These are phyloP conservation scores for Vachellia pachyceras DNA, from an alignment of 306 rosid genomes.

Conservation along the genomic window DNA sequence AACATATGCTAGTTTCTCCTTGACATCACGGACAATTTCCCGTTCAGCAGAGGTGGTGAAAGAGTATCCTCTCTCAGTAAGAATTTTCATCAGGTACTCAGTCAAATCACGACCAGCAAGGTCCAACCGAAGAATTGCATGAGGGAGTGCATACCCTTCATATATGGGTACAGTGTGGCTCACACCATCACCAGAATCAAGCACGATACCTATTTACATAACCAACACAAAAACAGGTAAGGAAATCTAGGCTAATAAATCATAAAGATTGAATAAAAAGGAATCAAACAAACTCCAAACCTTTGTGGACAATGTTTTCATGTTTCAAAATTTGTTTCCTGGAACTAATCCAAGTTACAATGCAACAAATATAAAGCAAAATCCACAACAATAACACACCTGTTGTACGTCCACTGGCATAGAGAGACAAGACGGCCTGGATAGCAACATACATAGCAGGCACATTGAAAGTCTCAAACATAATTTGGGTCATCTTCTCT, in stretches of 20 bases:
- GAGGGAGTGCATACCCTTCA: constrained; percentile 78
- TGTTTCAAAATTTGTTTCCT: background rate
- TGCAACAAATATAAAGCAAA: constrained; percentile 7
- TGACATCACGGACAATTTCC: constrained; percentile 85
- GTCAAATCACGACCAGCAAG: constrained; percentile 84
- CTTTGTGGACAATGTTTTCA: background rate
- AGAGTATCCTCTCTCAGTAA: constrained; percentile 77
- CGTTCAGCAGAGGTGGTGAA: constrained; percentile 74
- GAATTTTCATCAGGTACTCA: constrained; percentile 67
- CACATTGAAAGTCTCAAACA: constrained; percentile 71
- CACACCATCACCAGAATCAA: constrained; percentile 83
- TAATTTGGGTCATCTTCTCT: constrained; percentile 83
- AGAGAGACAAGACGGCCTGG: constrained; percentile 68
- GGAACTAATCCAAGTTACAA: constrained; percentile 18
- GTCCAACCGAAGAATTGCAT: constrained; percentile 75
- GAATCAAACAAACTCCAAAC: constrained; percentile 25
- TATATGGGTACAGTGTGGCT: constrained; percentile 82
- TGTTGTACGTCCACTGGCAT: constrained; percentile 83
- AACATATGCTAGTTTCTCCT: constrained; percentile 75
- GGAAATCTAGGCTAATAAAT: background rate
- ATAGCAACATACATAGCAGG: constrained; percentile 74
- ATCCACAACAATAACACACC: constrained; percentile 45
- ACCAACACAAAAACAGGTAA: constrained; percentile 23
- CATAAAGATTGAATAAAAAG: background rate
- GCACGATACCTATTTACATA: constrained; percentile 62